Percentiles rank a stretch among this genome's conserved stretches.
Evolutionary conservation across 352 stramenopile species (phyloP).

Genomic region (Phytophthora pistaciae): DNA sequence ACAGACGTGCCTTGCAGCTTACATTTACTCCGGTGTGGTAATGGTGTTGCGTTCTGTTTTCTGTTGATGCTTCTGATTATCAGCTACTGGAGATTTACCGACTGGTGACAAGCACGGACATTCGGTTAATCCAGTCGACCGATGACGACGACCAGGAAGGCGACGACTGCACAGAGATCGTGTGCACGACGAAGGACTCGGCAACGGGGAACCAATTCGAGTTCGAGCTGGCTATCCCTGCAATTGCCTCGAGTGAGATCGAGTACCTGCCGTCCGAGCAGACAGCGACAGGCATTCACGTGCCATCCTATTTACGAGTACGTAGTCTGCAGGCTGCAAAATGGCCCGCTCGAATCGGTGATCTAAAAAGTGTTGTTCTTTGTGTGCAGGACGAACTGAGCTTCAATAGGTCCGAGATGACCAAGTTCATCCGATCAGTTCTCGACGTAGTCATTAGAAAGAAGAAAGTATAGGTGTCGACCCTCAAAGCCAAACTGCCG

Average conservation of each 20-base stretch:
- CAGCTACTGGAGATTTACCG: constrained; percentile 85
- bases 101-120: constrained; percentile 79
- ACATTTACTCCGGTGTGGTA: background rate
- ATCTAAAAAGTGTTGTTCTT: background rate
- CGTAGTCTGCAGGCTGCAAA: constrained; percentile 13
- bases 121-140: constrained; percentile 71
- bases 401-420: constrained; percentile 84
- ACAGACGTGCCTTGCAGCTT: background rate
- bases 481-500: constrained; percentile 13
- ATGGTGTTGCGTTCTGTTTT: constrained; percentile 2
- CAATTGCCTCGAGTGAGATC: constrained; percentile 72
- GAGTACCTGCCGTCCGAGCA: constrained; percentile 82
- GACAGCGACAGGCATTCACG: constrained; percentile 55
- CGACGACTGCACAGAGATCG: constrained; percentile 69
- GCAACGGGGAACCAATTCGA: constrained; percentile 72
- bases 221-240: constrained; percentile 80
- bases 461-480: constrained; percentile 49
- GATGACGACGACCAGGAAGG: constrained; percentile 63
- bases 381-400: constrained; percentile 73
- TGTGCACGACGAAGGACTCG: constrained; percentile 74
- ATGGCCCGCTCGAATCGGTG: background rate
- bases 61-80: constrained; percentile 4
- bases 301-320: constrained; percentile 82
- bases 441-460: constrained; percentile 86
- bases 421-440: constrained; percentile 85